These are phyloP conservation scores for Phytophthora idaei DNA, from an alignment of 352 stramenopile species.

Conservation along the genomic window DNA sequence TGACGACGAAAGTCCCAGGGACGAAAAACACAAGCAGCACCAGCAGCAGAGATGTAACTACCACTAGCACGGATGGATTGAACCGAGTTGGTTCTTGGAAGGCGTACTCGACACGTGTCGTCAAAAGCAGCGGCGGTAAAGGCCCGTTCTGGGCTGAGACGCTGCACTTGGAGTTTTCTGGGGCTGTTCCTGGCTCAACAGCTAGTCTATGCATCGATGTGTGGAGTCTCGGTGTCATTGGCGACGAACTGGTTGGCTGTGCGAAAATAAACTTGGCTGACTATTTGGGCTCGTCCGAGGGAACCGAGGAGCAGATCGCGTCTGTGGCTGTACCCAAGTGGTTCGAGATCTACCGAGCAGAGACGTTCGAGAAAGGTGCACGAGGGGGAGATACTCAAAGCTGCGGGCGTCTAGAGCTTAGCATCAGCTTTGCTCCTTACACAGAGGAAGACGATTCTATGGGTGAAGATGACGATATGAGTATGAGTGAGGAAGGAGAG, in stretches of 20 bases:
- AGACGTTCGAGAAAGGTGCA: conserved; percentile 47
- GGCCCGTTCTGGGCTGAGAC: conserved; percentile 84
- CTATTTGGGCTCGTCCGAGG: conserved; percentile 64
- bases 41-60: conserved; percentile 30
- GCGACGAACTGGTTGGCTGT: conserved; percentile 79
- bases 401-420: conserved; percentile 76
- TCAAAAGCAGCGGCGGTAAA: conserved; percentile 54
- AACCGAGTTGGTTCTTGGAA: conserved; percentile 62
- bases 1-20: conserved; percentile 49
- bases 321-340: conserved; percentile 73
- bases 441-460: conserved; percentile 54
- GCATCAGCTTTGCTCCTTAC: conserved; percentile 78
- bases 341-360: conserved; percentile 71
- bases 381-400: conserved; percentile 29
- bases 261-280: conserved; percentile 81
- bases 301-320: conserved; percentile 73
- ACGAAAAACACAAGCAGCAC: conserved; percentile 18
- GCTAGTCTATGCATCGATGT: conserved; percentile 79
- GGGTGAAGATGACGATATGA: conserved; percentile 39
- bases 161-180: conserved; percentile 75
- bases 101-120: conserved; percentile 64
- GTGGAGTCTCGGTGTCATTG: conserved; percentile 77
- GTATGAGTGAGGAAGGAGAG: conserved; percentile 28
- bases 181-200: conserved; percentile 75
- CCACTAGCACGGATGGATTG: conserved; percentile 44